A percentile compares a stretch with the other conserved stretches of the same genome.
Conservation (phyloP, 2,329 filamentous ascomycete genomes). For the Ophiostoma tasmaniense region DNA sequence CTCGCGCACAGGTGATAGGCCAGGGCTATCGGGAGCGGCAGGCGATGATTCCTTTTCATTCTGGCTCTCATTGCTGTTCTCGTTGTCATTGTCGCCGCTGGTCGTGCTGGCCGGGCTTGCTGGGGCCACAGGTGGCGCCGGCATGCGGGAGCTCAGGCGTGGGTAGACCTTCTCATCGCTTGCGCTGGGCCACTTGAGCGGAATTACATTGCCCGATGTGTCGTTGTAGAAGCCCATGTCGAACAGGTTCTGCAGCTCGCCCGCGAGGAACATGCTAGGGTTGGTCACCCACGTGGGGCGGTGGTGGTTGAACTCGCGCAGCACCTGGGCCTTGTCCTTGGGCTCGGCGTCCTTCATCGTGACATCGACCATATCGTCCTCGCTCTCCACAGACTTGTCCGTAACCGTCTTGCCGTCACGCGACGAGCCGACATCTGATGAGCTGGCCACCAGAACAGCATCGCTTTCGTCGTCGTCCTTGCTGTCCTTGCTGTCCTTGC, state of each 20-base stretch:
- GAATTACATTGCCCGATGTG: slow-evolving; percentile 47
- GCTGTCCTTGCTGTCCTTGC: background rate
- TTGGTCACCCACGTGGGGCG: slow-evolving; percentile 44
- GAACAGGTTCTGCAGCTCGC: slow-evolving; percentile 63
- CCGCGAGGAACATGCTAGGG: slow-evolving; percentile 49
- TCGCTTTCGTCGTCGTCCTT: slow-evolving; percentile 8
- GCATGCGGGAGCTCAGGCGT: slow-evolving; percentile 28
- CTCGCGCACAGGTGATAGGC: background rate
- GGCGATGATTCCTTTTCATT: slow-evolving; percentile 40
- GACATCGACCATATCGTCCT: slow-evolving; percentile 86
- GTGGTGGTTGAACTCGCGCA: slow-evolving; percentile 41
- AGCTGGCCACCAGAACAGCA: slow-evolving; percentile 46
- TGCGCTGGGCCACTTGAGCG: slow-evolving; percentile 59
- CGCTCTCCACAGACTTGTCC: slow-evolving; percentile 72
- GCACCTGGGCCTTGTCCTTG: slow-evolving; percentile 24
- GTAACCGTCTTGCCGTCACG: slow-evolving; percentile 59
- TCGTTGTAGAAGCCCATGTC: slow-evolving; percentile 60
- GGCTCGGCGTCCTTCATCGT: slow-evolving; percentile 61
- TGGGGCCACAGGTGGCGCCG: slow-evolving; percentile 38
- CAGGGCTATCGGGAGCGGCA: background rate
- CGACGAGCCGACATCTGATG: slow-evolving; percentile 56
- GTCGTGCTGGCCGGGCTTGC: slow-evolving; percentile 38
- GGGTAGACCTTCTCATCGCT: slow-evolving; percentile 52
- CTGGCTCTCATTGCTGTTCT: slow-evolving; percentile 19
- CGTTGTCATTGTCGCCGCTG: slow-evolving; percentile 40